Conservation (phyloP, 2,329 filamentous ascomycete genomes). For the Sporothrix sp. region DNA sequence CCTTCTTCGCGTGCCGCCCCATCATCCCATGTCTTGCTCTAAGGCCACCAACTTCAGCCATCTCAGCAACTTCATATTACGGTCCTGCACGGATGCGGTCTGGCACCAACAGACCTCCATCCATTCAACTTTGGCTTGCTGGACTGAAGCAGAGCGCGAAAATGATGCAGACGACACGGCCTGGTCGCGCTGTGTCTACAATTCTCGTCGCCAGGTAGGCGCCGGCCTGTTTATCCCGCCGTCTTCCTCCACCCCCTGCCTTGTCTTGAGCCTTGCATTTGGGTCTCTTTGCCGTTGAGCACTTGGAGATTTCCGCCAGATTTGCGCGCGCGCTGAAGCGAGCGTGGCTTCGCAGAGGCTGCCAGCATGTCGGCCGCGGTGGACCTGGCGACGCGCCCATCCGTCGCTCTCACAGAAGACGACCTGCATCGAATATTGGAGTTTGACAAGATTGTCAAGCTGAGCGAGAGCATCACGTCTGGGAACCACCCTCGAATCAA, state of each 20-base stretch:
- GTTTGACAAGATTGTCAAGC: constrained; percentile 70
- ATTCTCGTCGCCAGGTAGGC: constrained; percentile 1
- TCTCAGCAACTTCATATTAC: too few species aligned
- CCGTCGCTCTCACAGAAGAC: constrained; percentile 29
- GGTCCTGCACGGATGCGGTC: too few species aligned
- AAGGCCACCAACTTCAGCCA: not conserved
- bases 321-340: too few species aligned
- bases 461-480: constrained; percentile 72
- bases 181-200: not conserved
- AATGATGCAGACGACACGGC: not conserved
- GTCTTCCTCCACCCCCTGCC: not conserved
- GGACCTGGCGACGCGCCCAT: constrained; percentile 2
- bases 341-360: too few species aligned
- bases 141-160: not conserved
- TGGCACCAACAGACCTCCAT: too few species aligned
- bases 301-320: not conserved
- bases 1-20: not conserved
- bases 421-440: constrained; percentile 52
- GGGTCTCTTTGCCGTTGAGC: not conserved
- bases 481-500: constrained; percentile 61
- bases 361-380: constrained; percentile 18
- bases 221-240: not conserved
- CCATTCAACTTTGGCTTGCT: not conserved
- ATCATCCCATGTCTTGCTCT: not conserved
- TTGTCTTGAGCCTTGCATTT: not conserved